These are phyloP conservation scores for Metarhizium robertsii DNA, from an alignment of 2,329 filamentous ascomycete genomes.

Conservation along the genomic window DNA sequence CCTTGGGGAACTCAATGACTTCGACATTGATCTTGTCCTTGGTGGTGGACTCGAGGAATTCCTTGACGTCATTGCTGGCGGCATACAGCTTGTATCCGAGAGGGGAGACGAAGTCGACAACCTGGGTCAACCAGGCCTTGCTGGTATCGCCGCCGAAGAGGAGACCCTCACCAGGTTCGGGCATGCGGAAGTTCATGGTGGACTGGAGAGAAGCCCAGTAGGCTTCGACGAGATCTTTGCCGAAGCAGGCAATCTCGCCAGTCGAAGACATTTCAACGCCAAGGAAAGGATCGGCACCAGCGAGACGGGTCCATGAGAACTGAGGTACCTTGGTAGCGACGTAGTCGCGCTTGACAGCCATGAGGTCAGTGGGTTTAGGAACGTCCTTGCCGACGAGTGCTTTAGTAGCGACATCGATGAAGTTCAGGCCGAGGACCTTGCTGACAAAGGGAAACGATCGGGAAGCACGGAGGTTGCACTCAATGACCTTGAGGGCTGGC, in stretches of 20 bases:
- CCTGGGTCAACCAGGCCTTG: constrained; percentile 61
- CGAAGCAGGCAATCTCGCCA: constrained; percentile 98
- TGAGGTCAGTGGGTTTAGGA: constrained; percentile 77
- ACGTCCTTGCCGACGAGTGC: constrained; percentile 80
- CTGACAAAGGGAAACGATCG: constrained; percentile 97
- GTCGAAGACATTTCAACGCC: constrained; percentile 97
- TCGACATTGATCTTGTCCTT: constrained; percentile 66
- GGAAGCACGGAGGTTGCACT: constrained; percentile 95
- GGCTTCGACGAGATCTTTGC: constrained; percentile 87
- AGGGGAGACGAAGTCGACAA: constrained; percentile 80
- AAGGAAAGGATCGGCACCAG: constrained; percentile 92
- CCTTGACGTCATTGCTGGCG: constrained; percentile 71
- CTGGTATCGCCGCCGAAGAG: constrained; percentile 80
- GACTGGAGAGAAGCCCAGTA: constrained; percentile 97
- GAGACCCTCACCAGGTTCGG: constrained; percentile 88
- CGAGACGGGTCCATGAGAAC: constrained; percentile 97
- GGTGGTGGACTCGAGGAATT: constrained; percentile 63
- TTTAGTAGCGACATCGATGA: constrained; percentile 91
- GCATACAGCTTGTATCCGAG: constrained; percentile 93
- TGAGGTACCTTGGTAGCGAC: constrained; percentile 96
- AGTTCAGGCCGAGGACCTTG: constrained; percentile 94
- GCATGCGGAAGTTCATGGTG: constrained; percentile 98
- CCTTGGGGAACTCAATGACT: constrained; percentile 92
- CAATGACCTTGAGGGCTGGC: constrained; percentile 84
- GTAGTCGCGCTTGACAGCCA: constrained; percentile 84